Base-by-base conservation (phyloP, 192 early-diverging fungal genomes). In the Coemansia pectinata region DNA sequence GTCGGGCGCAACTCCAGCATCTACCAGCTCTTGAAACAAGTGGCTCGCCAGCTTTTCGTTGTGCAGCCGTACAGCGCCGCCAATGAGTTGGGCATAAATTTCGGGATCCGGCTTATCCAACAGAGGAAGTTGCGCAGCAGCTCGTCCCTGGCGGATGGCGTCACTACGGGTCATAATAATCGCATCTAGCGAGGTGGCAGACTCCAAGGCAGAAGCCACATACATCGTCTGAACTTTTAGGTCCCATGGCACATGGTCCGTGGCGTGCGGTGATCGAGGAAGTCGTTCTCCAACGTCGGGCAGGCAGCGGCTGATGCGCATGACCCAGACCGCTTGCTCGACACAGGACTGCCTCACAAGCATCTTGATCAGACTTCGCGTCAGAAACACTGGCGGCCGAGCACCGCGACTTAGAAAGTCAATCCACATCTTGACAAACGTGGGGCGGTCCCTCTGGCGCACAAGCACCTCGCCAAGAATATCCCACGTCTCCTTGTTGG, bases 291-390 rank as follows among this genome's bases (percentile, higher is more conserved):
- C 82, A n/a, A 67, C 25, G 41, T 83, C 73, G 4, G 81, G 81
- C 53, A 84, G 66, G 2, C 64, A 70, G 5, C 82, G 82, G 52
- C 82, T 74, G 21, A 84, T 84, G 44, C 82, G 77, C 82, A 84
- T 84, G 10, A 69, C 74, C 82, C 77, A 79, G 34, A 79, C 55
- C 2, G 82, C 82, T 60, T 84, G 77, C 63, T 84, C 82, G 14
- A 84, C 59, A 27, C 68, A 71, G 44, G 65, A 55, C 62, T 84
- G 82, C 21, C 69, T 67, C 44, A 76, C 78, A 34, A 84, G 71
- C 60, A 74, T 67, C 58, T 70, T 73, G 2, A 84, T 66, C 40
- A 84, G 71, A 6, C n/a, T 58, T 10, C 67, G 77, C 41, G 77
- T 73, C 41, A 84, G 63, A 3, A 21, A 45, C 23, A 70, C 34